Evolutionary conservation across 2,329 filamentous ascomycete species (phyloP).

Genomic region (Colletotrichum viniferum): DNA sequence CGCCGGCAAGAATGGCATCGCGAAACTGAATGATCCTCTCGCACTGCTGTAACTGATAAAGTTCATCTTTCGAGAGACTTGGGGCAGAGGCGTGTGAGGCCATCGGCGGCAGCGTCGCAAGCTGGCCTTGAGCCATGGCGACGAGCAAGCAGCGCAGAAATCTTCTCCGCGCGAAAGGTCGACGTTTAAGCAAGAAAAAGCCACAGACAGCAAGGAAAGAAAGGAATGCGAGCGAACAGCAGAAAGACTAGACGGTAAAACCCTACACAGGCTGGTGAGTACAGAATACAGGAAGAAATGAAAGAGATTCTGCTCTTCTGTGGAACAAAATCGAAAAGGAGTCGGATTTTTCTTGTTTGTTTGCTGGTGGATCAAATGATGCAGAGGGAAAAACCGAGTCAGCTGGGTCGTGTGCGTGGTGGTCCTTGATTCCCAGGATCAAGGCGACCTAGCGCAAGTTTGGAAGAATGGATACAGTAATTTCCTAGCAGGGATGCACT

Average conservation of each 20-base stretch:
- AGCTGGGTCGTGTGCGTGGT: neutral
- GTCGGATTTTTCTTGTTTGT: neutral
- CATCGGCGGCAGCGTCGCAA: slow-evolving; percentile 15
- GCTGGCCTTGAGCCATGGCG: slow-evolving; percentile 18
- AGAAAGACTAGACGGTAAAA: neutral
- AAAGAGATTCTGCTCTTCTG: neutral
- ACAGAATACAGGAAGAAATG: neutral
- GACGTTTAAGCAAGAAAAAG: slow-evolving; percentile 1
- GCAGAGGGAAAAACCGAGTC: neutral
- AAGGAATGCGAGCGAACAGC: neutral
- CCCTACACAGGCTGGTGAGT: neutral
- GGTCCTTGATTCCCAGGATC: neutral
- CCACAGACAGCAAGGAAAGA: neutral
- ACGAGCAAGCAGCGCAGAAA: neutral
- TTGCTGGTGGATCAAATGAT: neutral
- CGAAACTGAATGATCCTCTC: slow-evolving; percentile 81
- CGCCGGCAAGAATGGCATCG: slow-evolving; percentile 80
- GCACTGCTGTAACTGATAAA: slow-evolving; percentile 70
- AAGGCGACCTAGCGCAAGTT: neutral
- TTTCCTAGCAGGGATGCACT: neutral
- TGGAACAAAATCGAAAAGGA: neutral
- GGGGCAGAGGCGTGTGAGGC: slow-evolving; percentile 30
- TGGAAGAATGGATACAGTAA: neutral
- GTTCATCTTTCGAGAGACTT: slow-evolving; percentile 48
- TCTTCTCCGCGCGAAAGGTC: neutral